Evolutionary conservation across 2,329 filamentous ascomycete genomes (phyloP).

Genomic region (Metarhizium robertsii): DNA sequence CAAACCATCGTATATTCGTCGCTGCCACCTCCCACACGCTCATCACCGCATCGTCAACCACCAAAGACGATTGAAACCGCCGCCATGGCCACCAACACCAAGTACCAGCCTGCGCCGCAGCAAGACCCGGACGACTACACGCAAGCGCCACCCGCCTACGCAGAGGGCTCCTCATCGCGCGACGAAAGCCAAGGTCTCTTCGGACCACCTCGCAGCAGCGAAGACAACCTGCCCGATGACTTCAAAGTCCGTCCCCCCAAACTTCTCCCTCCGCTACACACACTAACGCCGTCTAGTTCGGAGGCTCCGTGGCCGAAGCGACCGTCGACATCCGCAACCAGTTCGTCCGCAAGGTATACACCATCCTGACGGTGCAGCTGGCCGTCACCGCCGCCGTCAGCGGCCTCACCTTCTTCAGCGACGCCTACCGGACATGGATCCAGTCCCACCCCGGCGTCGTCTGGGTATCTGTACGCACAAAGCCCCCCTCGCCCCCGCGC

Average conservation of each 20-base stretch:
- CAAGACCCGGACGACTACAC: conserved; percentile 79
- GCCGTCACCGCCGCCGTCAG: conserved; percentile 74
- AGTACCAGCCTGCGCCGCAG: conserved; percentile 76
- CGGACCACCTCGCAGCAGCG: conserved; percentile 64
- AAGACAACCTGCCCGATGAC: conserved; percentile 91
- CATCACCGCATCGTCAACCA: no score
- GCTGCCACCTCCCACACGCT: no score
- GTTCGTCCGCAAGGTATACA: conserved; percentile 95
- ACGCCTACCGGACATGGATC: conserved; percentile 75
- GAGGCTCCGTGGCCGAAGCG: conserved; percentile 84
- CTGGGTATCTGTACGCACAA: conserved; percentile 60
- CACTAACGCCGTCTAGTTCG: conserved; percentile 52
- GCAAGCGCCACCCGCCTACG: conserved; percentile 77
- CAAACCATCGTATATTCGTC: no score
- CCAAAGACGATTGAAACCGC: not conserved
- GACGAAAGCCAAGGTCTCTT: conserved; percentile 49
- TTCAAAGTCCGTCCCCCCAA: conserved; percentile 60
- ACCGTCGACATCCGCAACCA: conserved; percentile 94
- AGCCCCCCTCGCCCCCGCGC: not conserved
- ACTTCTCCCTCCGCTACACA: not conserved
- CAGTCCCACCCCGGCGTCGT: conserved; percentile 76
- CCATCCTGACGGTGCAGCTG: conserved; percentile 92
- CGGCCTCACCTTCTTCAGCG: conserved; percentile 76
- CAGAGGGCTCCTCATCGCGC: conserved; percentile 42
- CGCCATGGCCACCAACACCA: conserved; percentile 63